Evolutionary conservation across 805 yeast species (phyloP).

Genomic region (Cyberlindnera americana): DNA sequence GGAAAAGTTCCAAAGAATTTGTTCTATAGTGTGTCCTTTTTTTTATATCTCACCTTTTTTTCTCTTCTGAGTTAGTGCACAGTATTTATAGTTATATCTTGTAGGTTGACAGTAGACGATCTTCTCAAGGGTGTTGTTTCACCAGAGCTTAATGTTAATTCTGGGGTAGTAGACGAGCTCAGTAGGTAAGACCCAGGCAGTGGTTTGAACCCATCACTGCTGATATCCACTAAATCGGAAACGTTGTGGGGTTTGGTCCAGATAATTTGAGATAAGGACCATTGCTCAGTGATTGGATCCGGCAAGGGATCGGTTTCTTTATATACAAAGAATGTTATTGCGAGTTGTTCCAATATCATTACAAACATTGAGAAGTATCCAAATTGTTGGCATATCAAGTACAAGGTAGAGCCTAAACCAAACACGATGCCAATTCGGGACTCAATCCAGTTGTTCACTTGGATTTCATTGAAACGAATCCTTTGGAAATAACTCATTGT

Average conservation of each 20-base stretch:
- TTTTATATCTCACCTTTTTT: neutral
- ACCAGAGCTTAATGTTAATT: slow-evolving; percentile 2
- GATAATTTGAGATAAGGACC: slow-evolving; percentile 18
- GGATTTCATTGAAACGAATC: slow-evolving; percentile 11
- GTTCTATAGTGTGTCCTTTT: slow-evolving; percentile 2
- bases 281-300: slow-evolving; percentile 16
- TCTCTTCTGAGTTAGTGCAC: slow-evolving; percentile 8
- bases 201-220: slow-evolving; percentile 19
- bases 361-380: slow-evolving; percentile 12
- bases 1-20: neutral
- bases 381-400: slow-evolving; percentile 1
- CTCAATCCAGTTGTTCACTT: slow-evolving; percentile 20
- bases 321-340: slow-evolving; percentile 16
- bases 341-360: slow-evolving; percentile 17
- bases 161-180: neutral
- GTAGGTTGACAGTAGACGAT: slow-evolving; percentile 4
- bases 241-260: slow-evolving; percentile 13
- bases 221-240: slow-evolving; percentile 2
- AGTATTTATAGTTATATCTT: slow-evolving; percentile 11
- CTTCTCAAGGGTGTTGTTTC: slow-evolving; percentile 11
- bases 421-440: slow-evolving; percentile 18
- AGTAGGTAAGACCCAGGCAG: slow-evolving; percentile 12
- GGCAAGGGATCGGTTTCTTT: slow-evolving; percentile 20
- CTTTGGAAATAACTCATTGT: slow-evolving; percentile 19
- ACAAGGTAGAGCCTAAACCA: slow-evolving; percentile 17